These are phyloP conservation scores for Candida alai DNA, from an alignment of 805 yeast species.

Conservation along the genomic window DNA sequence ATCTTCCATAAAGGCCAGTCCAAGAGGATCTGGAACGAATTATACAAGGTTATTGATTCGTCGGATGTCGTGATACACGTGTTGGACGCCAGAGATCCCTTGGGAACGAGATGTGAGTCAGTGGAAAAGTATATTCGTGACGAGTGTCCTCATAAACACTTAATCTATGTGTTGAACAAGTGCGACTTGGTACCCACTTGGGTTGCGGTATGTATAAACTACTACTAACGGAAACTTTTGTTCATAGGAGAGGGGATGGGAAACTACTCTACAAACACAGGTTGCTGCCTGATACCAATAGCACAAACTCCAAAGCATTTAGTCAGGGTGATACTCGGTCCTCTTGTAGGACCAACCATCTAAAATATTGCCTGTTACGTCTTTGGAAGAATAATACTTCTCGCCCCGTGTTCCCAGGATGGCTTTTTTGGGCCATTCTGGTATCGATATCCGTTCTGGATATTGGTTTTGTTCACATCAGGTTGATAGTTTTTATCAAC, in stretches of 20 bases:
- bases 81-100: conserved; percentile 94
- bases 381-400: conserved; percentile 83
- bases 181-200: conserved; percentile 98
- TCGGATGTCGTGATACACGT: conserved; percentile 97
- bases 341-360: conserved; percentile 13
- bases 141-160: conserved; percentile 95
- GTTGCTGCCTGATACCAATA: background rate
- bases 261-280: background rate
- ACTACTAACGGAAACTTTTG: conserved; percentile 8
- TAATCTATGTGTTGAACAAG: conserved; percentile 90
- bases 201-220: conserved; percentile 90
- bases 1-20: conserved; percentile 97
- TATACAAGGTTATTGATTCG: conserved; percentile 94
- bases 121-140: conserved; percentile 90
- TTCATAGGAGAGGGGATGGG: conserved; percentile 5
- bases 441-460: conserved; percentile 37
- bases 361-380: conserved; percentile 84
- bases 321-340: conserved; percentile 67
- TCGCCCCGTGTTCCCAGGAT: conserved; percentile 47
- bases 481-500: conserved; percentile 35
- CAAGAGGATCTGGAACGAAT: conserved; percentile 97
- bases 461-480: conserved; percentile 27
- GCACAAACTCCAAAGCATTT: conserved; percentile 70
- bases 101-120: conserved; percentile 91
- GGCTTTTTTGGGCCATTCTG: conserved; percentile 54